phyloP scores from a whole-genome alignment of 2,329 filamentous ascomycete genomes.

The Colletotrichum lentis region DNA sequence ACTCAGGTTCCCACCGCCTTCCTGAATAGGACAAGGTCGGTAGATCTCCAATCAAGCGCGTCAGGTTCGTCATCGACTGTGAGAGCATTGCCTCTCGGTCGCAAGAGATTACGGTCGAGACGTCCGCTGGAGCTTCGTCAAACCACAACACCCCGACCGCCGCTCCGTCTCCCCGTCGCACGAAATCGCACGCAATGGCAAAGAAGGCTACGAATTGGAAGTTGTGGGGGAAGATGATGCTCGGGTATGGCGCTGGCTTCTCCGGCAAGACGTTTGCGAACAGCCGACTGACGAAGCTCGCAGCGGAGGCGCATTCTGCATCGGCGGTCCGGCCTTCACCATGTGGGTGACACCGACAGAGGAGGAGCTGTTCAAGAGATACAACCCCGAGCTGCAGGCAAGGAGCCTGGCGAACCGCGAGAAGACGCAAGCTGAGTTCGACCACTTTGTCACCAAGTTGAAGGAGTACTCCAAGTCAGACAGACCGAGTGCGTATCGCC shows the following conservation, averaged over 20 bases:
- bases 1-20: constrained; percentile 24
- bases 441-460: constrained; percentile 82
- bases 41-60: constrained; percentile 33
- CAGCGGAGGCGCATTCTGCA: constrained; percentile 74
- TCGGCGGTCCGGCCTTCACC: constrained; percentile 87
- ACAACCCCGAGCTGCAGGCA: constrained; percentile 94
- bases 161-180: neutral
- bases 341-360: constrained; percentile 83
- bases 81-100: neutral
- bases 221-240: constrained; percentile 74
- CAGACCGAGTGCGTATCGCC: constrained; percentile 77
- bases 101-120: neutral
- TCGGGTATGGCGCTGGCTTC: constrained; percentile 62
- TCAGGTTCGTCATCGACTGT: constrained; percentile 37
- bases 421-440: constrained; percentile 83
- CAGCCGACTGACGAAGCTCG: constrained; percentile 27
- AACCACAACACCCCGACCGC: neutral
- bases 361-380: constrained; percentile 89
- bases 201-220: constrained; percentile 63
- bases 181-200: constrained; percentile 45
- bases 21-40: neutral
- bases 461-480: constrained; percentile 92
- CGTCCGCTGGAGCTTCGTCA: neutral
- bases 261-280: neutral
- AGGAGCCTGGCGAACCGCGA: constrained; percentile 81